phyloP scores from a whole-genome alignment of 805 yeast species.

The Kazachstania taianensis region DNA sequence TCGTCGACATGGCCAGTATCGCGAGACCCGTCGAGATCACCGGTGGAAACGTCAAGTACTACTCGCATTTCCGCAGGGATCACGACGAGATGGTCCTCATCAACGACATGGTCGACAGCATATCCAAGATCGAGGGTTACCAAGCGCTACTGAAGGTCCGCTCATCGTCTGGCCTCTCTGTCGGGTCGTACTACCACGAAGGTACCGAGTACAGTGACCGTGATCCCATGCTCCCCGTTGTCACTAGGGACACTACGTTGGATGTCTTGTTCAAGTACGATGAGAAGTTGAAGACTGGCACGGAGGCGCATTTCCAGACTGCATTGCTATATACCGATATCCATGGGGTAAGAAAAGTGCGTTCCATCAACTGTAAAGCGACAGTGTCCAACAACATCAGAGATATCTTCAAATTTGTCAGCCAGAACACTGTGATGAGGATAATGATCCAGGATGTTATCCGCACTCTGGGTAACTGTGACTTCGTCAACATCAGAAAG shows the following conservation, averaged over 20 bases:
- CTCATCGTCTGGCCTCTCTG: slow-evolving; percentile 79
- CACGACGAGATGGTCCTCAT: slow-evolving; percentile 61
- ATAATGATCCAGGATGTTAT: slow-evolving; percentile 43
- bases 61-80: slow-evolving; percentile 55
- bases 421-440: slow-evolving; percentile 55
- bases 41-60: slow-evolving; percentile 60
- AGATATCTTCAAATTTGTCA: slow-evolving; percentile 70
- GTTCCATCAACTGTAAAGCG: slow-evolving; percentile 77
- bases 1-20: slow-evolving; percentile 67
- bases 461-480: slow-evolving; percentile 33
- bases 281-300: slow-evolving; percentile 50
- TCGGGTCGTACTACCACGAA: slow-evolving; percentile 61
- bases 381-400: slow-evolving; percentile 67
- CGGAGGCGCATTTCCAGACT: slow-evolving; percentile 83
- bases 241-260: slow-evolving; percentile 52
- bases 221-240: slow-evolving; percentile 63
- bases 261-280: slow-evolving; percentile 70
- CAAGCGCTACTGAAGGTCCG: slow-evolving; percentile 79
- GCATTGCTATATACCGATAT: slow-evolving; percentile 77
- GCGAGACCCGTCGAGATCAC: slow-evolving; percentile 53
- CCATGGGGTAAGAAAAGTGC: slow-evolving; percentile 68
- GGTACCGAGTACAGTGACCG: slow-evolving; percentile 34
- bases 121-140: slow-evolving; percentile 50
- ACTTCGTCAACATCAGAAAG: slow-evolving; percentile 39
- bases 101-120: slow-evolving; percentile 46